phyloP scores from a whole-genome alignment of 306 rosid species.

The Elaeagnus macrophylla region DNA sequence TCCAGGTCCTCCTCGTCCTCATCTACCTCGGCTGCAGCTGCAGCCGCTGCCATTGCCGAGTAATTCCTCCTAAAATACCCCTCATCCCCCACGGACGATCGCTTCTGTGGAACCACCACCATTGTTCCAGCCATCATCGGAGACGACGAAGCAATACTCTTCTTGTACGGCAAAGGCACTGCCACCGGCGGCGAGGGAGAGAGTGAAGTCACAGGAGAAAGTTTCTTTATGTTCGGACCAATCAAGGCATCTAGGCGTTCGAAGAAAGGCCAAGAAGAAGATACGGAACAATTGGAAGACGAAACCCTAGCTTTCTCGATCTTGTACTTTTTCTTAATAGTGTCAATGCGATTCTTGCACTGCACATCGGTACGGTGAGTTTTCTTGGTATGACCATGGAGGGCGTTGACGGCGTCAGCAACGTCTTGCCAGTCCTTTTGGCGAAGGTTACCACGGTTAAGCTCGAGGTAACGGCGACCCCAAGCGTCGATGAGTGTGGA shows the following conservation, averaged over 20 bases:
- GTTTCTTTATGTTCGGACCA: conserved; percentile 55
- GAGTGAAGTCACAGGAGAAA: conserved; percentile 25
- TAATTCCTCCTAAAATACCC: conserved; percentile 68
- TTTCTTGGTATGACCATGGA: conserved; percentile 82
- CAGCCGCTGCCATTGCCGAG: conserved; percentile 85
- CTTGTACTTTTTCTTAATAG: conserved; percentile 91
- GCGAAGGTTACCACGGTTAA: conserved; percentile 94
- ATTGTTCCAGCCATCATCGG: conserved; percentile 20
- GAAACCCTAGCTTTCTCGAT: conserved; percentile 81
- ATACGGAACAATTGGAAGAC: conserved; percentile 33
- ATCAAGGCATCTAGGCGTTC: conserved; percentile 58
- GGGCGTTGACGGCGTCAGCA: conserved; percentile 92
- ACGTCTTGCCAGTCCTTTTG: conserved; percentile 99
- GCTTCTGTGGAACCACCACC: conserved; percentile 62
- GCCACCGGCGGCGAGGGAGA: conserved; percentile 51
- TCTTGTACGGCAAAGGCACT: conserved; percentile 49
- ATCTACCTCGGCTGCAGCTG: conserved; percentile 65
- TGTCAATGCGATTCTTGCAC: conserved; percentile 93
- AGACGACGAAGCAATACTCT: conserved; percentile 26
- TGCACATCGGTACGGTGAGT: conserved; percentile 90
- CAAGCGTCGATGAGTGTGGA: conserved; percentile 80
- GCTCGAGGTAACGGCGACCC: conserved; percentile 89
- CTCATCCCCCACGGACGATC: conserved; percentile 40
- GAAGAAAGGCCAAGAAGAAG: conserved; percentile 70
- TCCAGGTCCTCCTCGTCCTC: conserved; percentile 56